Evolutionary conservation across 2,329 filamentous ascomycete genomes (phyloP), one percentile per base, ranked within the genome.

Genomic region (Aspergillus aculeatus): DNA sequence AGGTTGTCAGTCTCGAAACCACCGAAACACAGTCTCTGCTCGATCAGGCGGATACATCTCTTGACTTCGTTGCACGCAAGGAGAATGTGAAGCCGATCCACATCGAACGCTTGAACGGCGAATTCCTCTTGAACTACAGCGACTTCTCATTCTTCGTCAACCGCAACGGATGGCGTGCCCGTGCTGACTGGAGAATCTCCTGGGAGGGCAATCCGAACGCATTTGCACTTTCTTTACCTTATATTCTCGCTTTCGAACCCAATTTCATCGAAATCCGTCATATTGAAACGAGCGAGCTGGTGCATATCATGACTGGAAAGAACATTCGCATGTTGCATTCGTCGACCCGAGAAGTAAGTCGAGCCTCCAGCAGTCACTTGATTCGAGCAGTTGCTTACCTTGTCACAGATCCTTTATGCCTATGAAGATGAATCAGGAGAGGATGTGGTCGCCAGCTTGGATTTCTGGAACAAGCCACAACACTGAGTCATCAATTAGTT

Each of bases 71-170:
- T 53, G 90, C 92, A 23, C 87, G 92, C 60, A 95, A 95, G 74
- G 94, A 98, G 77, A 92, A 91, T 69, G 91, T 95, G 70, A 92
- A 91, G 74, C 94, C 95, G 2, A 96, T 99, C 65, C 94, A 98
- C 71, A 98, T 99, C 67, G 96, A 99, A 77, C 90, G 95, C 50
- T 88, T 98, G 73, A 96, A 96, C 68, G 93, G 94, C 74, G 95
- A 99, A 73, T 99, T 99, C 82, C 78, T 99, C 67, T 87, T 99
- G 64, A 98, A 97, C 77, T 99, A 99, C 79, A 95, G 92, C 4
- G 95, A 99, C 75, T 99, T 97, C 78, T 96, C 92, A 12, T 99
- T 99, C 85, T 99, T 98, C 71, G 95, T 99, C 73, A 98, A 99
- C 78, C 87, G 95, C 70, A 98, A 99, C 75, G 95, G 95, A 41